These are phyloP conservation scores for Telfairia occidentalis DNA, from an alignment of 331 rosid genomes.

Conservation along the genomic window DNA sequence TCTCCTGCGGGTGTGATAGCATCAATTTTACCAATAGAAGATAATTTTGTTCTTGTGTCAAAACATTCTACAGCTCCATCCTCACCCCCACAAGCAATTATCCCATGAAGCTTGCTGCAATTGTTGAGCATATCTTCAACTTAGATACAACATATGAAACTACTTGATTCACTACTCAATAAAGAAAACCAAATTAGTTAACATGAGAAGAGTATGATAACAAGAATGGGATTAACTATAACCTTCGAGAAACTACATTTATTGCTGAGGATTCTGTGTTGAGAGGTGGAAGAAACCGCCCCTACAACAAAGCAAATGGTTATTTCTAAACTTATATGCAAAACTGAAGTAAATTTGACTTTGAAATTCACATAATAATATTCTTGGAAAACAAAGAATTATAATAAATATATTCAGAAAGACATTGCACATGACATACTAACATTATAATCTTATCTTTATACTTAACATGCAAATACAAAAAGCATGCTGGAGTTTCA, in stretches of 20 bases:
- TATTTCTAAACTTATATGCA: neutral
- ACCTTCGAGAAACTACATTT: constrained; percentile 91
- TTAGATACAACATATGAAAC: constrained; percentile 17
- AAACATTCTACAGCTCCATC: constrained; percentile 95
- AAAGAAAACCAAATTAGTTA: neutral
- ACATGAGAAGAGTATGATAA: constrained; percentile 17
- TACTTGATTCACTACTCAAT: neutral
- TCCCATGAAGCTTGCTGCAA: constrained; percentile 79
- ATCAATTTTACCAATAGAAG: constrained; percentile 84
- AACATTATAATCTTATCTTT: neutral
- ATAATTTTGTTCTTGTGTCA: constrained; percentile 56
- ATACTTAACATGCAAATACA: neutral
- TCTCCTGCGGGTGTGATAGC: constrained; percentile 72
- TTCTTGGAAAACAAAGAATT: neutral
- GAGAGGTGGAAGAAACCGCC: constrained; percentile 74
- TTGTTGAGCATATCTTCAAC: constrained; percentile 12
- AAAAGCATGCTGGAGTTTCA: neutral
- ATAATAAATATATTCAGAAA: neutral
- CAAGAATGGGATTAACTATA: constrained; percentile 13
- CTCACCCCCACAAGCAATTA: constrained; percentile 94
- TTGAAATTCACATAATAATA: neutral
- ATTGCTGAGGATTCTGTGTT: constrained; percentile 71
- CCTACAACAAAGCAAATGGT: constrained; percentile 32
- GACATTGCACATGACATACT: neutral
- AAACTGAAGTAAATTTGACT: neutral